These are phyloP conservation scores for Scutellaria minor DNA, from an alignment of 257 asterid genomes.

Conservation along the genomic window DNA sequence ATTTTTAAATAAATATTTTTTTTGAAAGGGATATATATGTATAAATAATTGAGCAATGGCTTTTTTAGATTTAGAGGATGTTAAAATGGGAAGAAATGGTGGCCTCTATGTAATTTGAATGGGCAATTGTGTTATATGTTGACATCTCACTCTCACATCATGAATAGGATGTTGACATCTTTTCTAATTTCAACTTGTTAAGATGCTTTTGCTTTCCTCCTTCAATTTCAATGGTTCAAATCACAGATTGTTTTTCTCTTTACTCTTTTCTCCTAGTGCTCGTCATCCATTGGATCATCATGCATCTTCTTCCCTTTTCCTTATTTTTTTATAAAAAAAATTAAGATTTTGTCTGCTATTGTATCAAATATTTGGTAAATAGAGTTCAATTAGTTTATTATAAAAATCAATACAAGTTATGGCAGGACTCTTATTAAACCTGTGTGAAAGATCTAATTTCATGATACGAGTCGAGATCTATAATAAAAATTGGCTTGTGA, in stretches of 20 bases:
- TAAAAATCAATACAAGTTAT: too few species aligned
- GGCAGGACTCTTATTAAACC: too few species aligned
- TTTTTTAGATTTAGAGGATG: constrained; percentile 16
- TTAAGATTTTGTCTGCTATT: too few species aligned
- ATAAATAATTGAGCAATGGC: constrained; percentile 30
- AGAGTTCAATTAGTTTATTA: too few species aligned
- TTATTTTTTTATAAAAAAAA: too few species aligned
- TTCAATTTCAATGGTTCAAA: constrained; percentile 61
- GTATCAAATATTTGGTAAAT: too few species aligned
- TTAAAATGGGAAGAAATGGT: constrained; percentile 22
- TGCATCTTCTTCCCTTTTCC: constrained; percentile 26
- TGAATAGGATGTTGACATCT: constrained; percentile 27
- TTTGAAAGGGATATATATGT: too few species aligned
- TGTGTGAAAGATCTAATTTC: too few species aligned
- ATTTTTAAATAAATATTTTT: too few species aligned
- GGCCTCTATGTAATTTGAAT: constrained; percentile 60
- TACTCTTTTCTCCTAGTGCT: constrained; percentile 49
- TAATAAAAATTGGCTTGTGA: too few species aligned
- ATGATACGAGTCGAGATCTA: too few species aligned
- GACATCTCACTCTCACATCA: constrained; percentile 44
- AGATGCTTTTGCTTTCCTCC: constrained; percentile 34
- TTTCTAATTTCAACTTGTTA: constrained; percentile 35
- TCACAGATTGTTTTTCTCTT: constrained; percentile 40
- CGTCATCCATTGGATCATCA: constrained; percentile 39
- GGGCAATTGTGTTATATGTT: constrained; percentile 40